Conservation (phyloP, 352 stramenopile genomes). For the Globisporangium spinosum region DNA sequence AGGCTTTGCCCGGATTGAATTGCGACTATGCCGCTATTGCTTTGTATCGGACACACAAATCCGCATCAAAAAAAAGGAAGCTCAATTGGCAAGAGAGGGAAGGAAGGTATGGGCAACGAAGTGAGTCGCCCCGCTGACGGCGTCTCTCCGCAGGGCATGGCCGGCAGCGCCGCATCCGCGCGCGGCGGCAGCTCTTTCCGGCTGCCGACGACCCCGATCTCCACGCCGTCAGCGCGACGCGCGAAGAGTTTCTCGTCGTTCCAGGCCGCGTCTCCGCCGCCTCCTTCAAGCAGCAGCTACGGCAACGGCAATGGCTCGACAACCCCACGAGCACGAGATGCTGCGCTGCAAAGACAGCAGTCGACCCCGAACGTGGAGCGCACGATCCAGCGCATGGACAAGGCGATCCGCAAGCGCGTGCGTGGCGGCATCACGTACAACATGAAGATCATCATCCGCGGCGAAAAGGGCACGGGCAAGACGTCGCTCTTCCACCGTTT, state of each 20-base stretch:
- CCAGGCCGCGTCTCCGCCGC: conserved; percentile 21
- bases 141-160: conserved; percentile 19
- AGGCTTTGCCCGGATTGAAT: too few species aligned
- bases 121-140: conserved; percentile 34
- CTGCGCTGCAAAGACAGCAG: conserved; percentile 2
- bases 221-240: conserved; percentile 26
- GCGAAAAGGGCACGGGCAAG: conserved; percentile 84
- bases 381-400: conserved; percentile 82
- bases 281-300: neutral
- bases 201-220: conserved; percentile 23
- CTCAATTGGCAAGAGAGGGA: neutral
- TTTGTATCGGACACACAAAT: neutral
- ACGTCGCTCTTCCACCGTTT: conserved; percentile 85
- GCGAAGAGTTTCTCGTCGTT: conserved; percentile 42
- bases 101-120: conserved; percentile 48
- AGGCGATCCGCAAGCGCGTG: conserved; percentile 74
- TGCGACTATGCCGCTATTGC: too few species aligned
- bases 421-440: conserved; percentile 86
- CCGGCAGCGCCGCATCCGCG: neutral
- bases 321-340: neutral
- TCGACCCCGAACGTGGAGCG: conserved; percentile 34
- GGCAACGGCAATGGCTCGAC: neutral
- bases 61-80: neutral
- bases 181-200: neutral
- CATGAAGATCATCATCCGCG: conserved; percentile 89